A percentile compares a stretch with the other conserved stretches of the same genome.
Evolutionary conservation across 129 eudicot species (phyloP).

Genomic region (Pseudognaphalium luteoalbum): DNA sequence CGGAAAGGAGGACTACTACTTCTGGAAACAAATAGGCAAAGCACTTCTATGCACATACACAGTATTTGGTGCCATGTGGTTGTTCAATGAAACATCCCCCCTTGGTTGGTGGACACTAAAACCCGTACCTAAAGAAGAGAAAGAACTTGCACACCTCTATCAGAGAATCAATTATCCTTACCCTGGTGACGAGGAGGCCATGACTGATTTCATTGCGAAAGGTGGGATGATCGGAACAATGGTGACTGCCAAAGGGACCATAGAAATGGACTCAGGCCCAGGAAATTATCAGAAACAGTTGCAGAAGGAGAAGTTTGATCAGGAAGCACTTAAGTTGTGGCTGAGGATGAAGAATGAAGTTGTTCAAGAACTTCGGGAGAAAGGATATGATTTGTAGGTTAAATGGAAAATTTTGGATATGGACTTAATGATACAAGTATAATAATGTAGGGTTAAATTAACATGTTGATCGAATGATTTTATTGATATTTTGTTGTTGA

Average conservation of each 20-base stretch:
- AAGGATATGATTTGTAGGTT: constrained; percentile 77
- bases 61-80: constrained; percentile 72
- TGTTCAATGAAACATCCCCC: constrained; percentile 87
- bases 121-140: constrained; percentile 89
- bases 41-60: constrained; percentile 78
- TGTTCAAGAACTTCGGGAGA: constrained; percentile 78
- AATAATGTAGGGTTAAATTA: constrained; percentile 21
- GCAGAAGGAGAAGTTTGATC: constrained; percentile 94
- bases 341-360: constrained; percentile 96
- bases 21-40: constrained; percentile 89
- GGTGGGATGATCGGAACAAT: constrained; percentile 96
- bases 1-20: constrained; percentile 71
- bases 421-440: constrained; percentile 12
- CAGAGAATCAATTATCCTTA: constrained; percentile 76
- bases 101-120: constrained; percentile 96
- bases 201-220: constrained; percentile 79
- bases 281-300: constrained; percentile 73
- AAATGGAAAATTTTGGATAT: constrained; percentile 25
- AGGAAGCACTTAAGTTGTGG: constrained; percentile 86
- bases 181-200: constrained; percentile 95
- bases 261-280: constrained; percentile 68
- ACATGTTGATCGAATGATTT: neutral
- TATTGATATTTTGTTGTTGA: constrained; percentile 28
- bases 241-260: constrained; percentile 74
- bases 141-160: constrained; percentile 77